Base-by-base conservation (phyloP, 2,329 filamentous ascomycete species). In the Paecilomyces formosus region DNA sequence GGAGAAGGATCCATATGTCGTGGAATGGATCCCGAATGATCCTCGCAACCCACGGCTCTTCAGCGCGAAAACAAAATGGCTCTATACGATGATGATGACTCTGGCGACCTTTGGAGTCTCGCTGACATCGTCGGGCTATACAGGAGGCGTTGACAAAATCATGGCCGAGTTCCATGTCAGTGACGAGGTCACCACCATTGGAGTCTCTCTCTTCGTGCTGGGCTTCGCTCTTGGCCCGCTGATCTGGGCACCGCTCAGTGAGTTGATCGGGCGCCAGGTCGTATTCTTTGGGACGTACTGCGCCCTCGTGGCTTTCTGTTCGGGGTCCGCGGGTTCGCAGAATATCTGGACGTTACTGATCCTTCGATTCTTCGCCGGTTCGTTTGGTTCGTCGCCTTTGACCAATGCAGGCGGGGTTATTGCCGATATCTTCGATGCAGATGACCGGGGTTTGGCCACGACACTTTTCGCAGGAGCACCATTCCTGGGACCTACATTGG, bases 331-430 rank as follows among this genome's bases (percentile, higher is more conserved):
- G 75, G 50, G 21, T 22, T 58, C 59, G 1, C 51, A 54, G 1
- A 72, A 70, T 53, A 64, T 74, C 4, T 66, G 68, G 15, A 66
- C 67, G 2, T 57, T 76, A 2, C 68, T 76, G 61, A 65, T 76
- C 28, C 71, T 68, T 5, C 64, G 77, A 54, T 88, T 88, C 74
- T 71, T 79, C 39, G 78, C 76, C 39, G 77, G 76, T 26, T 68
- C 74, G 3, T 76, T 78, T 54, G 76, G 76, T 3, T 76, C 73
- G 1, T 74, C 71, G 11, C 74, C 77, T 1, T 63, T 79, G 26
- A 77, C 77, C 6, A 79, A 78, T 58, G 74, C 76, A 31, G 77
- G 76, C 13, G 78, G 78, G 60, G 76, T 78, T 33, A 77, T 79
- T 53, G 76, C 76, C 13, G 77, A 79, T 61, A 76, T 78, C 65